phyloP scores from a whole-genome alignment of 179 eudicot species.

The Spergularia azorica region DNA sequence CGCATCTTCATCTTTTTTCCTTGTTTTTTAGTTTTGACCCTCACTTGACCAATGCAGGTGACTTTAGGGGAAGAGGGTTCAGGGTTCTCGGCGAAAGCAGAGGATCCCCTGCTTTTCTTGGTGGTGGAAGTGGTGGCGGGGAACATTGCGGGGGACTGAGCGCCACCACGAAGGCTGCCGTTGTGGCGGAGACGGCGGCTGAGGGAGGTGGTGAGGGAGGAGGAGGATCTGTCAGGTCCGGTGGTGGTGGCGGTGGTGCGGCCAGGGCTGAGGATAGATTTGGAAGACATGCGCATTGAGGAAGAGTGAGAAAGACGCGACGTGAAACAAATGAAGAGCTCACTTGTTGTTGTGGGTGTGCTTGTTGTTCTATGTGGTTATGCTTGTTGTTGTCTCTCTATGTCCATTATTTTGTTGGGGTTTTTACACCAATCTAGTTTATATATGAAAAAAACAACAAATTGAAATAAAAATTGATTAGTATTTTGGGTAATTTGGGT shows the following conservation, averaged over 20 bases:
- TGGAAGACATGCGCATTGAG: constrained; percentile 36
- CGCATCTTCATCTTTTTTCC: constrained; percentile 53
- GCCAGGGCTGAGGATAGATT: constrained; percentile 30
- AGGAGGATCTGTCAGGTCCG: not conserved
- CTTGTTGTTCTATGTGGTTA: constrained; percentile 29
- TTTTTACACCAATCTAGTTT: not conserved
- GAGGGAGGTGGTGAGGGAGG: constrained; percentile 52
- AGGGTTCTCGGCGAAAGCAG: constrained; percentile 52
- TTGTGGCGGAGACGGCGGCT: constrained; percentile 66
- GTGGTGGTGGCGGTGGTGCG: constrained; percentile 6
- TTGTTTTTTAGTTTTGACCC: constrained; percentile 82
- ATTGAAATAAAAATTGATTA: not conserved
- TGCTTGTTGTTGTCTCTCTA: constrained; percentile 24
- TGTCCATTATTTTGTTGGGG: constrained; percentile 24
- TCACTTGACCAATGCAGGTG: constrained; percentile 84
- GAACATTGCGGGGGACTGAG: constrained; percentile 64
- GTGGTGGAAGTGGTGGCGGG: constrained; percentile 22
- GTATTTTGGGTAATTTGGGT: not conserved
- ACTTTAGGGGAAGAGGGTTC: constrained; percentile 94
- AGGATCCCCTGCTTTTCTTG: constrained; percentile 43
- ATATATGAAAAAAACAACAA: not conserved
- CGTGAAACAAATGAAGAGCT: constrained; percentile 41
- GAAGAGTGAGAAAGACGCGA: constrained; percentile 32
- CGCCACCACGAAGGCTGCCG: constrained; percentile 56
- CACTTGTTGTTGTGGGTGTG: constrained; percentile 31